Conservation (phyloP, 345 rosid genomes). For the Raphanus sativus region DNA sequence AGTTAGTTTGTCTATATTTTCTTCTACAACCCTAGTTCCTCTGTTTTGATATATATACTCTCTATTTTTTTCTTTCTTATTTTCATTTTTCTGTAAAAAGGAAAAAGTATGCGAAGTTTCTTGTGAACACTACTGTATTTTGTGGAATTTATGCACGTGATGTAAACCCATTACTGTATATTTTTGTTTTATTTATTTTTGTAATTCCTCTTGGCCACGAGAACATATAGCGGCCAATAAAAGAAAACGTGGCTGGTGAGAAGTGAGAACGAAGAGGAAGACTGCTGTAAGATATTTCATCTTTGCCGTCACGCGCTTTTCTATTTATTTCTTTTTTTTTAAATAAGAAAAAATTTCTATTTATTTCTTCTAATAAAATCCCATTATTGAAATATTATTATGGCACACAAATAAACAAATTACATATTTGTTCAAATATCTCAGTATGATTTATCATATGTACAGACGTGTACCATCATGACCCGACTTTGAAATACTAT, state of each 20-base stretch:
- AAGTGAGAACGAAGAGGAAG: not conserved
- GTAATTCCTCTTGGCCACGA: constrained; percentile 20
- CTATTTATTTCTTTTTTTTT: too few relatives aligned
- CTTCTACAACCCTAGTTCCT: constrained; percentile 5
- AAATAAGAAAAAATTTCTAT: too few relatives aligned
- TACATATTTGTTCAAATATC: too few relatives aligned
- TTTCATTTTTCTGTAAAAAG: not conserved
- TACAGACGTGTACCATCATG: too few relatives aligned
- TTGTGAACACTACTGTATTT: not conserved
- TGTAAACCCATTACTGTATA: not conserved
- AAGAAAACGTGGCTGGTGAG: constrained; percentile 40
- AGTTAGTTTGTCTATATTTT: constrained; percentile 16
- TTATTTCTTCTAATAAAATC: too few relatives aligned
- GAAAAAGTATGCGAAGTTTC: not conserved
- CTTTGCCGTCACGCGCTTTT: too few relatives aligned
- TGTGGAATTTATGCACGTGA: constrained; percentile 37
- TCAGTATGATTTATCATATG: too few relatives aligned
- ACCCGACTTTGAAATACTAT: too few relatives aligned
- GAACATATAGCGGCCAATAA: constrained; percentile 26
- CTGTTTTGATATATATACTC: constrained; percentile 22
- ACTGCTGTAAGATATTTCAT: not conserved
- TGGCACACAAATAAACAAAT: too few relatives aligned
- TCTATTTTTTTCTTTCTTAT: not conserved
- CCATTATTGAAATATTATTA: too few relatives aligned
- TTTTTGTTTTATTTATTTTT: not conserved